phyloP scores from a whole-genome alignment of 164 flowering plant genomes.

The Brasenia schreberi region DNA sequence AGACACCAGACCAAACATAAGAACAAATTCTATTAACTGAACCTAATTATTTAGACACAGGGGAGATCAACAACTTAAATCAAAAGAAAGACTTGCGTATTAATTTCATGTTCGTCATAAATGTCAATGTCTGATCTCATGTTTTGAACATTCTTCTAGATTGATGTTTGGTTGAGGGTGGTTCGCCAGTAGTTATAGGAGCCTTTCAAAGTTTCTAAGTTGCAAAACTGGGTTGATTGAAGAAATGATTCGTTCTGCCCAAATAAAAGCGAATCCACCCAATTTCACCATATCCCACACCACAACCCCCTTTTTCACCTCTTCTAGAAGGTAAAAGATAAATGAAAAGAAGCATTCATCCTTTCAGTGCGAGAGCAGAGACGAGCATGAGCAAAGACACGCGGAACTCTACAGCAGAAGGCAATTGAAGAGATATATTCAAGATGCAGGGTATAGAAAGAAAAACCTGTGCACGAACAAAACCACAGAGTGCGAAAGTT shows the following conservation, averaged over 20 bases:
- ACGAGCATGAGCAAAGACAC: background rate
- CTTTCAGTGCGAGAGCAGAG: background rate
- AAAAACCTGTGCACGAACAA: constrained; percentile 64
- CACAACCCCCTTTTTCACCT: background rate
- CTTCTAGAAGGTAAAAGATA: background rate
- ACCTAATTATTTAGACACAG: too few species aligned
- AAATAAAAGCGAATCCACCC: too few species aligned
- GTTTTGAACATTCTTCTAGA: too few species aligned
- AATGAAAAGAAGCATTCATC: background rate
- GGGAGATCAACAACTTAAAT: too few species aligned
- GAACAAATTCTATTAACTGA: background rate
- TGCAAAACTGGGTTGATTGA: too few species aligned
- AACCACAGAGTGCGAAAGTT: constrained; percentile 71
- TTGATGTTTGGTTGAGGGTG: too few species aligned
- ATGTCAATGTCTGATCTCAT: too few species aligned
- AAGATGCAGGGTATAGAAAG: background rate
- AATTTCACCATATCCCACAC: background rate
- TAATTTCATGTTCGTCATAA: too few species aligned
- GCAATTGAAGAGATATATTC: background rate
- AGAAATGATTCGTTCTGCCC: too few species aligned
- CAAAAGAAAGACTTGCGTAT: too few species aligned
- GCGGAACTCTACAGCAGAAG: background rate
- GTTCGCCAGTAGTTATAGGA: too few species aligned
- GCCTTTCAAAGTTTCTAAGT: too few species aligned
- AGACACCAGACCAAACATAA: background rate